Evolutionary conservation across 164 flowering plant species (phyloP).

Genomic region (Vitis labrusca): DNA sequence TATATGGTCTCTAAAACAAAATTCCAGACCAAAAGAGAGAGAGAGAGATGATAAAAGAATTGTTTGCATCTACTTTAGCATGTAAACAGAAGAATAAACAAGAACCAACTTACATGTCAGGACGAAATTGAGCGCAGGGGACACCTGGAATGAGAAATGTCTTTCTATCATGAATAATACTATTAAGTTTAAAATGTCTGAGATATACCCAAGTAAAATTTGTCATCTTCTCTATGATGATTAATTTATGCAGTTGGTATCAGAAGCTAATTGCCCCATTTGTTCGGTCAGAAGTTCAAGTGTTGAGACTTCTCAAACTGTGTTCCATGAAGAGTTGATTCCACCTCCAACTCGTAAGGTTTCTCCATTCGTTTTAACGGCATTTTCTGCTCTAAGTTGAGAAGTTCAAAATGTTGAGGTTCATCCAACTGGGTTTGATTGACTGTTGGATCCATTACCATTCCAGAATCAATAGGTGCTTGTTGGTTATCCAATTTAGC

Average conservation of each 20-base stretch:
- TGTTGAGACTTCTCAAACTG: slow-evolving; percentile 16
- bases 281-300: slow-evolving; percentile 32
- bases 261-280: slow-evolving; percentile 37
- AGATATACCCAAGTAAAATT: too few relatives aligned
- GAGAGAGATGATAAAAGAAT: background rate
- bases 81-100: background rate
- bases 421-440: slow-evolving; percentile 8
- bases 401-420: slow-evolving; percentile 11
- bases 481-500: slow-evolving; percentile 11
- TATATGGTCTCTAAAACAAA: background rate
- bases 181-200: too few relatives aligned
- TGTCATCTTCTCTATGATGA: too few relatives aligned
- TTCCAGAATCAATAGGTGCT: slow-evolving; percentile 12
- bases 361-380: slow-evolving; percentile 15
- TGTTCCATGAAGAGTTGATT: slow-evolving; percentile 7
- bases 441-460: slow-evolving; percentile 19
- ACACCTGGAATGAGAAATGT: background rate
- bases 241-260: background rate
- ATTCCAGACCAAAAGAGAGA: too few relatives aligned
- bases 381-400: background rate
- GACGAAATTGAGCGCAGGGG: background rate
- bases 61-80: background rate
- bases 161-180: background rate
- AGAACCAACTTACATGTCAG: slow-evolving; percentile 1
- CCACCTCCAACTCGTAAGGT: slow-evolving; percentile 8